These are phyloP conservation scores for Casuarina cunninghamiana DNA, from an alignment of 306 rosid species.

Conservation along the genomic window DNA sequence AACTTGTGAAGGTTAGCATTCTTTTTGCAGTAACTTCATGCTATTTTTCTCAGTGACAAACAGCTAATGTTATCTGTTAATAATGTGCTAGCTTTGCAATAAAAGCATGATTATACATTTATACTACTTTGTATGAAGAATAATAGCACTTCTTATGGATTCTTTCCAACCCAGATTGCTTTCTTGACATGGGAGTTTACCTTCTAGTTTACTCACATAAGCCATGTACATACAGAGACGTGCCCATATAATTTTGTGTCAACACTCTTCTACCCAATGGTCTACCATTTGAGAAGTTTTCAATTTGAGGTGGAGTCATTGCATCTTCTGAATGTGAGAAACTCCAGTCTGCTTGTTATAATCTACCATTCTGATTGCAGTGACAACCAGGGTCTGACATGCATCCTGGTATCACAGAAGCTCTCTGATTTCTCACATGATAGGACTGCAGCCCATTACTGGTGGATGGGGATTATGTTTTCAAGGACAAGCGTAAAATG, in stretches of 20 bases:
- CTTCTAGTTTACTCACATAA: background rate
- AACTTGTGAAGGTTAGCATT: slow-evolving; percentile 86
- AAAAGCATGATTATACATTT: too few relatives aligned
- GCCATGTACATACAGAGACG: background rate
- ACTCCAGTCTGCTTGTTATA: background rate
- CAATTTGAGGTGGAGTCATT: background rate
- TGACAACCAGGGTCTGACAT: background rate
- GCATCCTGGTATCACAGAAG: background rate
- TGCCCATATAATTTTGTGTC: background rate
- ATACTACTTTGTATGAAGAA: too few relatives aligned
- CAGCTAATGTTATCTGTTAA: background rate
- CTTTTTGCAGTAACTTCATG: background rate
- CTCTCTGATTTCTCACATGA: background rate
- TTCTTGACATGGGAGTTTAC: background rate
- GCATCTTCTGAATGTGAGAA: background rate
- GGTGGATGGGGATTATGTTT: background rate
- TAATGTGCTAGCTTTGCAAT: background rate
- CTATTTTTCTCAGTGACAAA: background rate
- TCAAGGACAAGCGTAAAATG: background rate
- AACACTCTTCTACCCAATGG: background rate
- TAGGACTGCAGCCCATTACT: background rate
- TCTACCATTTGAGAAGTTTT: background rate
- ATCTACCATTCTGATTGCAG: background rate
- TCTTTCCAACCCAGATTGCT: background rate
- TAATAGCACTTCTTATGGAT: background rate